Percentiles rank a stretch among this genome's conserved stretches.
Conservation (phyloP, 805 yeast species). For the Teunomyces panamensis region DNA sequence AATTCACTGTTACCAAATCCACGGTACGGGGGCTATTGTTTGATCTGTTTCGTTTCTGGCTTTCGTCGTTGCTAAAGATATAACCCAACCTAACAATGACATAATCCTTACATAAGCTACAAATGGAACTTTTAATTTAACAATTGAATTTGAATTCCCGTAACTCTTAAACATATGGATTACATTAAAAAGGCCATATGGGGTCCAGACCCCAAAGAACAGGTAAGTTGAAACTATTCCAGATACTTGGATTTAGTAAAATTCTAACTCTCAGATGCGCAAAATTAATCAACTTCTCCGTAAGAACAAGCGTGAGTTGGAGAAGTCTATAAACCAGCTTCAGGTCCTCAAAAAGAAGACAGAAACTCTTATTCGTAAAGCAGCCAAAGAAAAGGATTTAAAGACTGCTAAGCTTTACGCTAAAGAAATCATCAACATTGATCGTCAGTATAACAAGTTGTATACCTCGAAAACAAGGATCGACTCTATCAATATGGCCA, state of each 20-base stretch:
- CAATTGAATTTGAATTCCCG: neutral
- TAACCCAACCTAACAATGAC: neutral
- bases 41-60: too few species aligned
- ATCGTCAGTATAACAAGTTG: conserved; percentile 70
- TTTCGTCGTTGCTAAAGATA: neutral
- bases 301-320: conserved; percentile 80
- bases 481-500: conserved; percentile 81
- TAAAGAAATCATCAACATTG: conserved; percentile 69
- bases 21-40: too few species aligned
- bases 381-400: conserved; percentile 74
- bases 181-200: conserved; percentile 81
- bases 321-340: conserved; percentile 67
- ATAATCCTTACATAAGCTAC: neutral
- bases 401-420: conserved; percentile 80
- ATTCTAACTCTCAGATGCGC: conserved; percentile 43
- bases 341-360: conserved; percentile 68
- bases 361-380: conserved; percentile 65
- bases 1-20: too few species aligned
- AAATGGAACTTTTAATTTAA: neutral
- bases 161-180: conserved; percentile 53
- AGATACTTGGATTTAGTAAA: neutral
- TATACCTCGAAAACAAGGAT: conserved; percentile 81
- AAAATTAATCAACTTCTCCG: conserved; percentile 77
- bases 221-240: conserved; percentile 37
- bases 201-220: conserved; percentile 97